A percentile compares a stretch with the other conserved stretches of the same genome.
Conservation (phyloP, 805 yeast species). For the Kodamaea leandrae region DNA sequence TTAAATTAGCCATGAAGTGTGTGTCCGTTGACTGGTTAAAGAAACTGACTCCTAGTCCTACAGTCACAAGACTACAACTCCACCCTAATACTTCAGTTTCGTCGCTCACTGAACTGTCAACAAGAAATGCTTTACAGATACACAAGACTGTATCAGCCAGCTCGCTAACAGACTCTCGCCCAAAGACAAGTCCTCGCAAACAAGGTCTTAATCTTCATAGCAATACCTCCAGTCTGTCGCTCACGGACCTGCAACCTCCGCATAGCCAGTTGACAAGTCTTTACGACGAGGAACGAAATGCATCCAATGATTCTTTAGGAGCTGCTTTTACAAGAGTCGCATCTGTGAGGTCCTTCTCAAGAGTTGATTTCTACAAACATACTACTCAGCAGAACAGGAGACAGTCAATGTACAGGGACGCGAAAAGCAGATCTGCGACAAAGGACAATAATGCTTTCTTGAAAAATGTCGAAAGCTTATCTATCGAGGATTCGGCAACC, state of each 20-base stretch:
- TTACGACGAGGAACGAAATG: slow-evolving; percentile 4
- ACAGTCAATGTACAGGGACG: slow-evolving; percentile 12
- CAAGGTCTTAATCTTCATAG: too few relatives aligned
- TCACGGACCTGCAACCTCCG: not conserved
- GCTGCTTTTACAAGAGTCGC: slow-evolving; percentile 30
- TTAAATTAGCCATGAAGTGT: slow-evolving; percentile 35
- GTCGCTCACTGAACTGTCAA: slow-evolving; percentile 2
- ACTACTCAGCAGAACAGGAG: slow-evolving; percentile 28
- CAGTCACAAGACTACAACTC: not conserved
- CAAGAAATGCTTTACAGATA: slow-evolving; percentile 3
- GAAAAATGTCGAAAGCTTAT: not conserved
- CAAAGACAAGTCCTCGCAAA: not conserved
- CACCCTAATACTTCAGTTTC: slow-evolving; percentile 4
- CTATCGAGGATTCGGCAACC: not conserved
- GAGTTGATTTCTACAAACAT: slow-evolving; percentile 35
- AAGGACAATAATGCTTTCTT: slow-evolving; percentile 4
- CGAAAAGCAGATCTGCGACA: slow-evolving; percentile 27
- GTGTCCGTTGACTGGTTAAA: slow-evolving; percentile 32
- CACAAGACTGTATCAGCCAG: too few relatives aligned
- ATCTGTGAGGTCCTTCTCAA: slow-evolving; percentile 34
- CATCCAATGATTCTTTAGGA: slow-evolving; percentile 22
- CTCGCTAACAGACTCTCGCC: not conserved
- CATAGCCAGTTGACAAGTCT: not conserved
- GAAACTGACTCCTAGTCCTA: not conserved
- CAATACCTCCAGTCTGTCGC: not conserved